Percentiles rank a stretch among this genome's conserved stretches.
Conservation (phyloP, 2,329 filamentous ascomycete genomes). For the Botrytis paeoniae region DNA sequence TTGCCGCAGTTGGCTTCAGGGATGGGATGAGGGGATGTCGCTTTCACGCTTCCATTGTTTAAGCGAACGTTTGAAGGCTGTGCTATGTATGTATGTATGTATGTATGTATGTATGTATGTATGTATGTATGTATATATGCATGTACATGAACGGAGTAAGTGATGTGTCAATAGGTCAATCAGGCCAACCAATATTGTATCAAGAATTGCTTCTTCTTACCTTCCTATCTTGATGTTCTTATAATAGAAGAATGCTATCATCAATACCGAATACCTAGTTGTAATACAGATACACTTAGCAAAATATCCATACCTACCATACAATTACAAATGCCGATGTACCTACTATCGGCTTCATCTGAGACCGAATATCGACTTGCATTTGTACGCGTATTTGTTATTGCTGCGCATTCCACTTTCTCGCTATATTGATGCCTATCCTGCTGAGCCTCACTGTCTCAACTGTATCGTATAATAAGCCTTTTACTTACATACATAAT, state of each 20-base stretch:
- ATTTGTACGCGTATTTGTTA: not conserved
- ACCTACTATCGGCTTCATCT: not conserved
- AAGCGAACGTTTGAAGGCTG: not conserved
- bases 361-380: not conserved
- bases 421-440: not conserved
- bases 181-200: not conserved
- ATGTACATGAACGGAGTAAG: not conserved
- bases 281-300: not conserved
- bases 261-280: not conserved
- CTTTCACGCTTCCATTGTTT: not conserved
- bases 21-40: not conserved
- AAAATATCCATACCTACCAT: not conserved
- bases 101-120: not conserved
- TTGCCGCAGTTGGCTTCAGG: not conserved
- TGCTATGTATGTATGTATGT: not conserved
- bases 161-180: not conserved
- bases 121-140: not conserved
- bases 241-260: not conserved
- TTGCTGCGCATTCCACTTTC: not conserved
- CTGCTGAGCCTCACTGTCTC: not conserved
- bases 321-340: not conserved
- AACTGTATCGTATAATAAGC: not conserved
- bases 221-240: not conserved
- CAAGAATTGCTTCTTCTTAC: not conserved
- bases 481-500: not conserved